Percentiles rank a stretch among this genome's conserved stretches.
phyloP scores from a whole-genome alignment of 306 rosid species.

The Acacia crassicarpa region DNA sequence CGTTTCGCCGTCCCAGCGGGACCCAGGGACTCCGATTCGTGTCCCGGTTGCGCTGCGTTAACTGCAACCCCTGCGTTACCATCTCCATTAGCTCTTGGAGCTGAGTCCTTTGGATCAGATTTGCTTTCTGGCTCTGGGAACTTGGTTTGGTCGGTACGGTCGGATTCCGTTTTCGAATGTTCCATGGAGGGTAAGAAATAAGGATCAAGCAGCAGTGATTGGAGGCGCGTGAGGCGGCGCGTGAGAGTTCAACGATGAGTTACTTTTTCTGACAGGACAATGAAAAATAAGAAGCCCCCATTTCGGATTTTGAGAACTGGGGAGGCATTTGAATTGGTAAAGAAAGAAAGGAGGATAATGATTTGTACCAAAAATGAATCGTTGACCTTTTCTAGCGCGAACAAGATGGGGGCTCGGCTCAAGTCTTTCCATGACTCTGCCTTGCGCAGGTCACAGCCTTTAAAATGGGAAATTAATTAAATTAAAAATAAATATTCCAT shows the following conservation, averaged over 20 bases:
- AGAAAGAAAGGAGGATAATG: neutral
- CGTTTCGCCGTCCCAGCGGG: constrained; percentile 21
- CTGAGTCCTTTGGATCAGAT: constrained; percentile 29
- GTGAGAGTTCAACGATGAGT: neutral
- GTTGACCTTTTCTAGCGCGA: constrained; percentile 11
- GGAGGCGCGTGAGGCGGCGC: constrained; percentile 31
- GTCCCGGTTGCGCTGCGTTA: constrained; percentile 24
- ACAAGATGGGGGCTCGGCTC: neutral
- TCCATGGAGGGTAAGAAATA: constrained; percentile 37
- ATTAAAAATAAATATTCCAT: no score
- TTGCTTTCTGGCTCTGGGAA: constrained; percentile 12
- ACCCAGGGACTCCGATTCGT: neutral
- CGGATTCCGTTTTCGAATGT: constrained; percentile 36
- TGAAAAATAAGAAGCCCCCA: neutral
- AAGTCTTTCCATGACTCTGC: neutral
- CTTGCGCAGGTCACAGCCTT: neutral
- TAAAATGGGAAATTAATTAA: neutral
- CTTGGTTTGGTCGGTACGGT: neutral
- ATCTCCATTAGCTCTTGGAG: constrained; percentile 34
- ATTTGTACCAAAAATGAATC: neutral
- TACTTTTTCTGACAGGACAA: neutral
- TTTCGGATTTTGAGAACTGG: neutral
- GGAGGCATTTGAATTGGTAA: neutral
- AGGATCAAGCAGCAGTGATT: neutral
- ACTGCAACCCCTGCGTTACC: constrained; percentile 35